Percentiles rank a stretch among this genome's conserved stretches.
These are phyloP conservation scores for Kappamyces sp. DNA, from an alignment of 192 early-diverging fungal genomes.

Conservation along the genomic window DNA sequence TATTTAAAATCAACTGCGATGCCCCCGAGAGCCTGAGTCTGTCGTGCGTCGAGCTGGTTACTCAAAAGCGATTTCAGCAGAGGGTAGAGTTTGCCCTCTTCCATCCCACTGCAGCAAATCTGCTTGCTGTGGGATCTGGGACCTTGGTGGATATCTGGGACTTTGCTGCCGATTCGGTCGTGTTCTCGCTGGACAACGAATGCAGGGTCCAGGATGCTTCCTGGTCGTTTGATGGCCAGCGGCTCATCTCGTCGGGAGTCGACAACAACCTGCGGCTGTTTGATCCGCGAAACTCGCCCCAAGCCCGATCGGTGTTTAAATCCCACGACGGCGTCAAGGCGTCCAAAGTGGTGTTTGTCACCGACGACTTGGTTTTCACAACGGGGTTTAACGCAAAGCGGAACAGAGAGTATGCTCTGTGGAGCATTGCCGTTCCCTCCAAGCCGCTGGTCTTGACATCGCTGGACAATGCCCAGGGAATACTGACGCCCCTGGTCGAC, in stretches of 20 bases:
- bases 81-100: slow-evolving; percentile 19
- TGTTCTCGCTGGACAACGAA: slow-evolving; percentile 16
- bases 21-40: too few relatives aligned
- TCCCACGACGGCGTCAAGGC: slow-evolving; percentile 61
- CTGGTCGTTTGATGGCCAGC: slow-evolving; percentile 56
- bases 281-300: slow-evolving; percentile 45
- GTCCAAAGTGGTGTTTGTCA: slow-evolving; percentile 64
- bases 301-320: slow-evolving; percentile 23
- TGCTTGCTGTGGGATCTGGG: slow-evolving; percentile 13
- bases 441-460: slow-evolving; percentile 50
- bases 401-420: slow-evolving; percentile 61
- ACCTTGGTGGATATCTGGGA: slow-evolving; percentile 20
- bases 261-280: slow-evolving; percentile 54
- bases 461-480: slow-evolving; percentile 66
- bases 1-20: too few relatives aligned
- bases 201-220: slow-evolving; percentile 45
- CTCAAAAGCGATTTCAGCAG: too few relatives aligned
- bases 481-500: slow-evolving; percentile 70
- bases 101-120: slow-evolving; percentile 20
- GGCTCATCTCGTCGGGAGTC: slow-evolving; percentile 45
- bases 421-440: slow-evolving; percentile 62
- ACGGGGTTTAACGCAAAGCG: slow-evolving; percentile 61
- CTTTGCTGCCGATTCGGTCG: neutral
- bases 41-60: too few relatives aligned
- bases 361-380: slow-evolving; percentile 56